Percentiles rank a stretch among this genome's conserved stretches.
These are phyloP conservation scores for Syzygium grande DNA, from an alignment of 345 rosid species.

Conservation along the genomic window DNA sequence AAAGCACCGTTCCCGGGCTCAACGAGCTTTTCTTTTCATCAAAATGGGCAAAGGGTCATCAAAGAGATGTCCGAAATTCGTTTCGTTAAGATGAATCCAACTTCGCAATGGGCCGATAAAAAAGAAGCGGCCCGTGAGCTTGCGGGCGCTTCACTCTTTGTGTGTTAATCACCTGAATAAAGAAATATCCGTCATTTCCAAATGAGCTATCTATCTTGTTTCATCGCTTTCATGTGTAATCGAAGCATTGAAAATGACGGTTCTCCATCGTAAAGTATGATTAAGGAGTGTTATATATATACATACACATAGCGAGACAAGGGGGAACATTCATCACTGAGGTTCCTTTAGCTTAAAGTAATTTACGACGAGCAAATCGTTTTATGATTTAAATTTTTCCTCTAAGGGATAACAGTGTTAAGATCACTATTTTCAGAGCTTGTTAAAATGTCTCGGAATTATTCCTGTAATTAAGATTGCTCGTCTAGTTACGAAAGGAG, in stretches of 20 bases:
- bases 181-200: too few relatives aligned
- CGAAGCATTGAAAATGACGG: too few relatives aligned
- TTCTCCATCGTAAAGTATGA: background rate
- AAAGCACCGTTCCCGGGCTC: background rate
- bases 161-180: too few relatives aligned
- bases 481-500: background rate
- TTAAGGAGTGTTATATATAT: too few relatives aligned
- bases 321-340: too few relatives aligned
- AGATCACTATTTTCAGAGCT: background rate
- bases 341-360: background rate
- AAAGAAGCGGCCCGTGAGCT: background rate
- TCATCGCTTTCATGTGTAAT: too few relatives aligned
- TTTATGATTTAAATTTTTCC: background rate
- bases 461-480: background rate
- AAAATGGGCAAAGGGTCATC: background rate
- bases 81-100: background rate
- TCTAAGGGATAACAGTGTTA: background rate
- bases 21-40: too few relatives aligned
- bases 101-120: background rate
- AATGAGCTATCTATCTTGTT: too few relatives aligned
- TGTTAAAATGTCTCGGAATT: background rate
- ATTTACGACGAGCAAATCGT: background rate
- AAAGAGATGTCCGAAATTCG: fast-evolving
- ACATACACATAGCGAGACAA: too few relatives aligned
- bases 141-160: background rate